Percentiles rank a stretch among this genome's conserved stretches.
These are phyloP conservation scores for Saccharomycopsis crataegensis DNA, from an alignment of 1,139 yeast genomes.

Conservation along the genomic window DNA sequence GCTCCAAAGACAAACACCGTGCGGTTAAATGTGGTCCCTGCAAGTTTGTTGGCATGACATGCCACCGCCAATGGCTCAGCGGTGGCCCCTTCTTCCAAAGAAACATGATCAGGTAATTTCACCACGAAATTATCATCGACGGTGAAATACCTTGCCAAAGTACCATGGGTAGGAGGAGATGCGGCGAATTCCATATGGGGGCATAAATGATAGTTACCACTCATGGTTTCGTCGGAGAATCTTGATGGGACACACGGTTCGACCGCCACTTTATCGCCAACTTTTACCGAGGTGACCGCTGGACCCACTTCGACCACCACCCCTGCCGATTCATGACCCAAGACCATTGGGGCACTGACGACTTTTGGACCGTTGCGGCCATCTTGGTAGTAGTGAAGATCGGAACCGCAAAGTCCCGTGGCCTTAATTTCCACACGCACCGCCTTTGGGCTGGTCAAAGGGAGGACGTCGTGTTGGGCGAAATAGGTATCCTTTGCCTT, in stretches of 20 bases:
- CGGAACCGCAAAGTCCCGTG: slow-evolving; percentile 88
- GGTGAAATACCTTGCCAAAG: slow-evolving; percentile 62
- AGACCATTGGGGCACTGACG: slow-evolving; percentile 56
- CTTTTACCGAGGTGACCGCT: slow-evolving; percentile 41
- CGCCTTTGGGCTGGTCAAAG: slow-evolving; percentile 44
- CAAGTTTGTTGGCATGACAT: slow-evolving; percentile 70
- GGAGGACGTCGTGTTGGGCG: slow-evolving; percentile 2
- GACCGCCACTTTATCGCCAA: slow-evolving; percentile 78
- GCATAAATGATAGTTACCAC: slow-evolving; percentile 72
- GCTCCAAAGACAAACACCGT: slow-evolving; percentile 80
- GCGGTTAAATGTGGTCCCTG: slow-evolving; percentile 64
- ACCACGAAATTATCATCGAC: slow-evolving; percentile 79
- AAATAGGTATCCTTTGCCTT: slow-evolving; percentile 11
- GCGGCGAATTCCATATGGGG: slow-evolving; percentile 85
- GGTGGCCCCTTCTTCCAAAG: slow-evolving; percentile 81
- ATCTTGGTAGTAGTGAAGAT: slow-evolving; percentile 74
- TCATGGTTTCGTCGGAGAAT: slow-evolving; percentile 61
- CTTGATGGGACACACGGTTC: slow-evolving; percentile 80
- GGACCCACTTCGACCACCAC: slow-evolving; percentile 59
- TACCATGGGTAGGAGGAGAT: slow-evolving; percentile 75
- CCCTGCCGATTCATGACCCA: slow-evolving; percentile 77
- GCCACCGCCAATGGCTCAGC: slow-evolving; percentile 87
- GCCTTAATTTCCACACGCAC: slow-evolving; percentile 61
- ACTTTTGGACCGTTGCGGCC: slow-evolving; percentile 73
- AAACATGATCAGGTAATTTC: slow-evolving; percentile 68